Percentiles rank a stretch among this genome's conserved stretches.
Evolutionary conservation across 768 basidiomycete genomes (phyloP).

Genomic region (Lentinula boryana): DNA sequence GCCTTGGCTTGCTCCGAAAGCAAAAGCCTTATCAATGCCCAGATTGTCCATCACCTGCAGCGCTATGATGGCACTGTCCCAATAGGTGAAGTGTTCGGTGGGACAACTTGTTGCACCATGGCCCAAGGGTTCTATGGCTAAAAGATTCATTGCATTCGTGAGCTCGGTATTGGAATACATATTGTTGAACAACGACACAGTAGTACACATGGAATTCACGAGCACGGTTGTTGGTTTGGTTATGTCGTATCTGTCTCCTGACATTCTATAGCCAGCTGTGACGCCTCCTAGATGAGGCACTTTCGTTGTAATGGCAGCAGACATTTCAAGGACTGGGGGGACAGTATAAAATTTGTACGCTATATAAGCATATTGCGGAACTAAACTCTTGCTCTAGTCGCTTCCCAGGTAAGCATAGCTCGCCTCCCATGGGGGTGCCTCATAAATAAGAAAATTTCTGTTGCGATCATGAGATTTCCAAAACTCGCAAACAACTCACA

Average conservation of each 20-base stretch:
- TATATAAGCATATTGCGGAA: no score
- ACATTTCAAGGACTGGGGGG: neutral
- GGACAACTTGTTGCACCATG: neutral
- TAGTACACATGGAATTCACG: neutral
- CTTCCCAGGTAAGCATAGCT: neutral
- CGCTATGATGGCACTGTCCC: neutral
- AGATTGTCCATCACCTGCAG: neutral
- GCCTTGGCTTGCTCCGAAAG: neutral
- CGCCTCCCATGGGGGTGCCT: neutral
- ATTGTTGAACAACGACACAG: neutral
- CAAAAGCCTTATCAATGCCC: neutral
- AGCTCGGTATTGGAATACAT: neutral
- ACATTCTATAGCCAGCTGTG: neutral
- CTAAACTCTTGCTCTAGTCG: neutral
- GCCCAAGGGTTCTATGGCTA: neutral
- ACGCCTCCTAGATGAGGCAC: neutral
- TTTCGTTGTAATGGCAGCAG: neutral
- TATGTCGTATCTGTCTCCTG: neutral
- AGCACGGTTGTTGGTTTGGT: neutral
- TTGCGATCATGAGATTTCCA: no score
- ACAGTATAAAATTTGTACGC: constrained; percentile 12
- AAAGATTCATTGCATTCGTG: neutral
- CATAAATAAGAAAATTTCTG: no score
- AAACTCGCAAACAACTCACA: no score
- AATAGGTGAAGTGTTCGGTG: neutral